Evolutionary conservation across 768 basidiomycete genomes (phyloP).

Genomic region (Hypholoma sublateritium): DNA sequence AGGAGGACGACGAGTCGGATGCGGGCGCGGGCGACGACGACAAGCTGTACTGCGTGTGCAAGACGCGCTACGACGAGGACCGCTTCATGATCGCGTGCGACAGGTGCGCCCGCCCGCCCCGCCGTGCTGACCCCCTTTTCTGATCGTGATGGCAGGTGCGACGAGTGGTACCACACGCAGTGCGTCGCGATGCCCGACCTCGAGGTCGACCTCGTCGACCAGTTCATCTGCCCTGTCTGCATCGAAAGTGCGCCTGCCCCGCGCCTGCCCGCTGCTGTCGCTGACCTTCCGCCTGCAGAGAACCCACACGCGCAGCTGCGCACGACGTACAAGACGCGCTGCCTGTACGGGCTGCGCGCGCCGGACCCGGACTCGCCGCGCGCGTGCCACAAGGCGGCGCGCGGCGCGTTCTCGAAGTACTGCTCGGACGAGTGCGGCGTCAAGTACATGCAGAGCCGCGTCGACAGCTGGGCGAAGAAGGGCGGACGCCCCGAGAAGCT

Average conservation of each 20-base stretch:
- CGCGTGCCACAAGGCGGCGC: constrained; percentile 79
- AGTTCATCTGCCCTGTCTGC: constrained; percentile 87
- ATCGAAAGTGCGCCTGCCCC: constrained; percentile 56
- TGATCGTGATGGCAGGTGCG: constrained; percentile 55
- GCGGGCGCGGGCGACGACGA: constrained; percentile 50
- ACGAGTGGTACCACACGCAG: constrained; percentile 91
- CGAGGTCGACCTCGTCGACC: constrained; percentile 86
- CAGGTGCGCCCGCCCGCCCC: constrained; percentile 46
- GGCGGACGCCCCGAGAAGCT: constrained; percentile 64
- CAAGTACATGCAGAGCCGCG: constrained; percentile 65
- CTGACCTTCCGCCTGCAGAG: constrained; percentile 35
- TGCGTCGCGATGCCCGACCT: constrained; percentile 83
- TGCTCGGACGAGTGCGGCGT: constrained; percentile 89
- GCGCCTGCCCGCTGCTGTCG: neutral
- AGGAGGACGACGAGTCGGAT: constrained; percentile 48
- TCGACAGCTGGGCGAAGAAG: constrained; percentile 59
- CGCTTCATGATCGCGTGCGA: constrained; percentile 93
- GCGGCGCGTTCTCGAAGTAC: constrained; percentile 85
- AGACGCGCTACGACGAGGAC: constrained; percentile 85
- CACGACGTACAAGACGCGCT: constrained; percentile 82
- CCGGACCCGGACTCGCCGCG: constrained; percentile 58
- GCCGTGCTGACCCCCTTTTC: neutral
- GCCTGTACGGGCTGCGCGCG: constrained; percentile 68
- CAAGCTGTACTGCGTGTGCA: constrained; percentile 86
- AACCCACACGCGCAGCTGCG: constrained; percentile 56